These are phyloP conservation scores for Pelargonium myrrhifolium DNA, from an alignment of 441 rosid genomes.

Conservation along the genomic window DNA sequence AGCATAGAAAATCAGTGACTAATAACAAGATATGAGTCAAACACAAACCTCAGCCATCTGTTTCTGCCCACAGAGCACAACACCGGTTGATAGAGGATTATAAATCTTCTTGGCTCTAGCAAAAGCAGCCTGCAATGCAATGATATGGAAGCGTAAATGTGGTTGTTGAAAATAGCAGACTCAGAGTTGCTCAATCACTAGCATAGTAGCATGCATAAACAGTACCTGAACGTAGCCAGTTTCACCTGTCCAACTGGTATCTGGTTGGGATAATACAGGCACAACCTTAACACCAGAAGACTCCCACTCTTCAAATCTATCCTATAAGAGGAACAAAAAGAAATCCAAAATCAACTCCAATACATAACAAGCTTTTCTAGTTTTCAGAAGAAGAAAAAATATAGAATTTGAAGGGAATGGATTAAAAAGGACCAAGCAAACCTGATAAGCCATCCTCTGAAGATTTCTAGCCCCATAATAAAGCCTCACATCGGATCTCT, in stretches of 20 bases:
- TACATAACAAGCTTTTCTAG: neutral
- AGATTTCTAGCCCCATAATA: conserved; percentile 93
- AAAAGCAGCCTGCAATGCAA: conserved; percentile 68
- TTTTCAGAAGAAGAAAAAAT: too few species aligned
- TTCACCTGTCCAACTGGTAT: conserved; percentile 74
- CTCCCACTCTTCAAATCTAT: conserved; percentile 88
- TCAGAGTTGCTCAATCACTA: too few species aligned
- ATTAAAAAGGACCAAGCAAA: too few species aligned
- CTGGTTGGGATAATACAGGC: conserved; percentile 83
- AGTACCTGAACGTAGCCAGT: conserved; percentile 84
- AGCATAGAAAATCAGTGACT: neutral
- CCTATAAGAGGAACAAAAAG: conserved; percentile 33
- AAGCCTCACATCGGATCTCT: conserved; percentile 76
- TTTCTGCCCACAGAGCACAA: conserved; percentile 82
- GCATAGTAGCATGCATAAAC: neutral
- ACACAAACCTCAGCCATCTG: conserved; percentile 82
- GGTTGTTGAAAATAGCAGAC: neutral
- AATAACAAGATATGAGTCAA: neutral
- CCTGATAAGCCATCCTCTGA: conserved; percentile 95
- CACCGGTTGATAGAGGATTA: conserved; percentile 57
- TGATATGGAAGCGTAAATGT: conserved; percentile 3
- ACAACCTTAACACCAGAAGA: conserved; percentile 75
- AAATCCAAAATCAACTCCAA: conserved; percentile 6
- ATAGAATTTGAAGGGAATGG: too few species aligned
- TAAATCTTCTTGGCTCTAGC: conserved; percentile 50